Base-by-base conservation (phyloP, 139 green algal genomes). In the Auxenochlorella protothecoides region DNA sequence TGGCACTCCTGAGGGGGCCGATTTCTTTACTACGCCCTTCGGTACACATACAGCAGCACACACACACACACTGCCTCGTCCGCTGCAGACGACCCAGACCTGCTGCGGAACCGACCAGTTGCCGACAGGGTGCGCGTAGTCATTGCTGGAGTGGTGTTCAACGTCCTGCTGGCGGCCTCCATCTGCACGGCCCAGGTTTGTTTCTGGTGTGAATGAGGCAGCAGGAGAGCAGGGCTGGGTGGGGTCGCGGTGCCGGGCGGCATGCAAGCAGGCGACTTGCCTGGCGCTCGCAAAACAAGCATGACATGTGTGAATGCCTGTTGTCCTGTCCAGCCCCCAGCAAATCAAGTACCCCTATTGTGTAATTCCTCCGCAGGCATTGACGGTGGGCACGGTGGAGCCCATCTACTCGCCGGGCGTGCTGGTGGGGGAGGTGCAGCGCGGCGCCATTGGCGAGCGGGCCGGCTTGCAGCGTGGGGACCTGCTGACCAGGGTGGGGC, bases 71-170 rank as follows among this genome's bases (percentile, higher is more conserved):
- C 66, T 27, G 66, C 63, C 56, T 55, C 57, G 15, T 64, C 72
- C 5, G 62, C 57, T 53, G 65, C 79, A 68, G 91, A 97, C 75
- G 93, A 98, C 86, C 93, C 95, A 51, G 77, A 98, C 83, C 83
- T 99, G 70, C 81, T 99, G 59, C 88, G 85, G 55, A 99, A 99
- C 84, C 83, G 95, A 8, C 85, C 89, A 7, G 53, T 92, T 5
- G 55, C 68, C 6, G 83, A 97, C 72, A 79, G 93, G 5, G 86
- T 80, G 2, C 11, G 91, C 5, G 93, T 98, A 16, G 91, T 96
- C 65, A 88, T 72, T 65, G 95, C 95, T n/a, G 95, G 95, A 6
- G 89, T 99, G 11, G 77, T 94, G 61, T 91, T 91, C 68, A 99
- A 99, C 82, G 68, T 94, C 51, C 68, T 95, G 2, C 95, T 98